Evolutionary conservation across 495 filamentous ascomycete genomes (phyloP).

Genomic region (Talaromyces wortmannii): DNA sequence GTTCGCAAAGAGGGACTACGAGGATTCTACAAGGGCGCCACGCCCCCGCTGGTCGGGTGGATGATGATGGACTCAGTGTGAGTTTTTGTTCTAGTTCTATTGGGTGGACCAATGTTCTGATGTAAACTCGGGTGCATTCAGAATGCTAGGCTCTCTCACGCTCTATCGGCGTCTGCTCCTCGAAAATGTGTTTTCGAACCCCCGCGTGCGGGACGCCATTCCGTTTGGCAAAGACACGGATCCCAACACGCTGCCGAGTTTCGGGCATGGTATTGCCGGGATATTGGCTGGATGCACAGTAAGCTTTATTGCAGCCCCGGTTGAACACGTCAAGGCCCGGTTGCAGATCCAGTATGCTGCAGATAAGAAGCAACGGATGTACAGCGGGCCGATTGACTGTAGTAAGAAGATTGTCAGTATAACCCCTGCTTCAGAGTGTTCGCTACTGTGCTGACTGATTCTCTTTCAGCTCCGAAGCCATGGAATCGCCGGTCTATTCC

Average conservation of each 20-base stretch:
- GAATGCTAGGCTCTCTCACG: constrained; percentile 87
- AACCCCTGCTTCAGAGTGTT: not conserved
- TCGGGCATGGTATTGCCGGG: constrained; percentile 83
- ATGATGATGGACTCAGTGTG: constrained; percentile 94
- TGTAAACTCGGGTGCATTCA: constrained; percentile 9
- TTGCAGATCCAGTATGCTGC: constrained; percentile 88
- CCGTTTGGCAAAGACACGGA: constrained; percentile 19
- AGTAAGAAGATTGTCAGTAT: constrained; percentile 57
- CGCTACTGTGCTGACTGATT: constrained; percentile 14
- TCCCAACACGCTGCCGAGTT: constrained; percentile 52
- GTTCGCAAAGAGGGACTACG: constrained; percentile 69
- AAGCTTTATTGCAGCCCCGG: constrained; percentile 83
- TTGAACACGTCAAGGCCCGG: constrained; percentile 93
- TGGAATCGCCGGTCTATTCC: constrained; percentile 74
- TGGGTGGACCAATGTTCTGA: not conserved
- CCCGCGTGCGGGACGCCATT: constrained; percentile 30
- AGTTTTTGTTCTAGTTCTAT: constrained; percentile 4
- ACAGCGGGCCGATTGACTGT: constrained; percentile 84
- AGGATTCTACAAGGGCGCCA: constrained; percentile 84
- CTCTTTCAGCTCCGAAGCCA: constrained; percentile 46
- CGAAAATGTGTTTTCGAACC: constrained; percentile 67
- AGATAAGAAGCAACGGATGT: constrained; percentile 64
- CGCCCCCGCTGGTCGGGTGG: constrained; percentile 88
- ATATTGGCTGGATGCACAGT: constrained; percentile 85
- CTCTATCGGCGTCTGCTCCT: constrained; percentile 78